Evolutionary conservation across 441 rosid genomes (phyloP).

Genomic region (Theobroma grandiflorum): DNA sequence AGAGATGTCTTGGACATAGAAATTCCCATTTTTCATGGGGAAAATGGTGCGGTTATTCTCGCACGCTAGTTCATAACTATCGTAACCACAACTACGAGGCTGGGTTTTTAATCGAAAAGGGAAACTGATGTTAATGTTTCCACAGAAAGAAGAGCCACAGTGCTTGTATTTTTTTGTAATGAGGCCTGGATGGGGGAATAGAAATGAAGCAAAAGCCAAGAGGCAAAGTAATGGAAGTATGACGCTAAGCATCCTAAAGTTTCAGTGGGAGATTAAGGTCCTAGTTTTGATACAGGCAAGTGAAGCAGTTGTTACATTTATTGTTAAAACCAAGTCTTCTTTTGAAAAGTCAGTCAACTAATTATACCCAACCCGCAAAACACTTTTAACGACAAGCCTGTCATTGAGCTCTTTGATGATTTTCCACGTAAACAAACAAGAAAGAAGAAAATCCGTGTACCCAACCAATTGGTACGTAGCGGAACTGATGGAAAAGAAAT

Average conservation of each 20-base stretch:
- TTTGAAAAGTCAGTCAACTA: no score
- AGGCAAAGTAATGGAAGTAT: neutral
- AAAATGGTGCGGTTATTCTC: neutral
- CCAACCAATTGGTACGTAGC: no score
- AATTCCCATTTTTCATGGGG: neutral
- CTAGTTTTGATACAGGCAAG: no score
- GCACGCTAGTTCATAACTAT: neutral
- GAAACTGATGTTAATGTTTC: neutral
- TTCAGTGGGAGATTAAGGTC: neutral
- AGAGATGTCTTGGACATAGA: neutral
- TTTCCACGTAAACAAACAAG: no score
- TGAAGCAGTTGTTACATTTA: no score
- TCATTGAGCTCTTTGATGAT: no score
- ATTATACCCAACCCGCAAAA: no score
- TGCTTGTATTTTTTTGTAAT: neutral
- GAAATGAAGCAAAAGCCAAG: neutral
- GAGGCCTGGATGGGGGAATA: neutral
- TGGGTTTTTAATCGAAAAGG: constrained; percentile 17
- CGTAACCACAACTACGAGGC: neutral
- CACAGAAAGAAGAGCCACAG: neutral
- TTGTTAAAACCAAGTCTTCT: no score
- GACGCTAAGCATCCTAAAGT: neutral
- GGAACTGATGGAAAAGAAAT: no score
- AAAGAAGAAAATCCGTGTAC: no score
- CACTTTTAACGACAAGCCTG: no score